These are phyloP conservation scores for Pichia cabralensis DNA, from an alignment of 805 yeast species.

Conservation along the genomic window DNA sequence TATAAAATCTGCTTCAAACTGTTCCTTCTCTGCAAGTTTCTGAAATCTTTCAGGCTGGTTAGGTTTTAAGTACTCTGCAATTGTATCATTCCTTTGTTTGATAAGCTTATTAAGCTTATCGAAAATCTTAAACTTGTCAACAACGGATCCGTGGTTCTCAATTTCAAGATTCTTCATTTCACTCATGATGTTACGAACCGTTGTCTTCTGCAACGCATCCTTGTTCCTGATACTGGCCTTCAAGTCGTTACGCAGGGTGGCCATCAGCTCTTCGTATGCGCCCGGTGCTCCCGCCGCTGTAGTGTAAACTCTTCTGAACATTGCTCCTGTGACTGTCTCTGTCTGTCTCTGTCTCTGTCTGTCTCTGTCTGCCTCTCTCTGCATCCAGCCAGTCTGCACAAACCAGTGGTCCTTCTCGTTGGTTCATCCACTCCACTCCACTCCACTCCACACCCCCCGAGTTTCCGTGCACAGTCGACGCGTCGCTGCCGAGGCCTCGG, in stretches of 20 bases:
- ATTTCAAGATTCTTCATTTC: constrained; percentile 32
- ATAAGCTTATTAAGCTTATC: constrained; percentile 29
- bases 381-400: too few species aligned
- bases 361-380: too few species aligned
- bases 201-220: constrained; percentile 29
- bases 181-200: constrained; percentile 29
- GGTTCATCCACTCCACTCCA: too few species aligned
- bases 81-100: constrained; percentile 31
- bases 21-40: constrained; percentile 29
- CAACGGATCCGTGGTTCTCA: constrained; percentile 19
- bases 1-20: constrained; percentile 29
- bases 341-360: too few species aligned
- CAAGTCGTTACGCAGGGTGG: constrained; percentile 24
- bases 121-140: constrained; percentile 25
- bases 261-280: too few species aligned
- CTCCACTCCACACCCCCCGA: too few species aligned
- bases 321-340: too few species aligned
- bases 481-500: too few species aligned
- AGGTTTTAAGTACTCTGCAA: constrained; percentile 28
- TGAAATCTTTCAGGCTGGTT: constrained; percentile 33
- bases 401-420: too few species aligned
- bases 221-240: constrained; percentile 25
- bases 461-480: too few species aligned
- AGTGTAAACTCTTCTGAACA: too few species aligned
- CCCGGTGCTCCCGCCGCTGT: too few species aligned